Evolutionary conservation across 2,329 filamentous ascomycete genomes (phyloP).

Genomic region (Anisogramma anomala): DNA sequence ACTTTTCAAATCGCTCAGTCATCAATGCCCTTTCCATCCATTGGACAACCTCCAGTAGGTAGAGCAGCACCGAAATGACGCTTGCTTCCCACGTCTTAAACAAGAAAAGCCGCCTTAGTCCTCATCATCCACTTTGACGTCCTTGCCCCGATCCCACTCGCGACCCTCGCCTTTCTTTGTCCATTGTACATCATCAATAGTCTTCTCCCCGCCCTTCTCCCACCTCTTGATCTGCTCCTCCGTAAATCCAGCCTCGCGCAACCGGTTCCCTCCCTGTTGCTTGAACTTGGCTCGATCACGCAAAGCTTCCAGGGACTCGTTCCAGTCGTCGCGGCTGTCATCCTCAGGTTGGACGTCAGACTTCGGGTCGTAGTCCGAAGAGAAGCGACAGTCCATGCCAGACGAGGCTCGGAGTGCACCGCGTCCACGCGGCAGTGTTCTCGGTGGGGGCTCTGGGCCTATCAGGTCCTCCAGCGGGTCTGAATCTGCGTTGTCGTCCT

Average conservation of each 20-base stretch:
- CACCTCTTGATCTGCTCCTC: conserved; percentile 63
- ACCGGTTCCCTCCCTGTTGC: conserved; percentile 60
- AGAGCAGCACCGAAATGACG: too few relatives aligned
- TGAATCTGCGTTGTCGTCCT: conserved; percentile 35
- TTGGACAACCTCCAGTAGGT: too few relatives aligned
- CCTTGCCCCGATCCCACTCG: conserved; percentile 50
- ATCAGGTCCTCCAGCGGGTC: conserved; percentile 68
- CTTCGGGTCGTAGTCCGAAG: conserved; percentile 47
- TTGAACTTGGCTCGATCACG: conserved; percentile 72
- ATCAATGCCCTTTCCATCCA: too few relatives aligned
- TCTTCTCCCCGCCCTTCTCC: conserved; percentile 49
- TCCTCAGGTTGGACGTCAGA: conserved; percentile 43
- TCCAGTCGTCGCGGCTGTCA: conserved; percentile 57
- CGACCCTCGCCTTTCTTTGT: conserved; percentile 52
- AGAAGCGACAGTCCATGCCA: conserved; percentile 73
- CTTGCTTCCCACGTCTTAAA: too few relatives aligned
- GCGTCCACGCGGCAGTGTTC: conserved; percentile 52
- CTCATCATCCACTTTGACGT: conserved; percentile 9
- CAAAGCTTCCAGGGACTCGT: conserved; percentile 64
- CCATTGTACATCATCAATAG: conserved; percentile 62
- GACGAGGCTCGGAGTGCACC: conserved; percentile 50
- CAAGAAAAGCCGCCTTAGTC: not conserved
- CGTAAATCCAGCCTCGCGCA: conserved; percentile 67
- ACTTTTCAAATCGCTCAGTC: too few relatives aligned
- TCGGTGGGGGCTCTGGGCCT: conserved; percentile 54